Conservation (phyloP, 805 yeast species). For the Phaffomyces thermotolerans region DNA sequence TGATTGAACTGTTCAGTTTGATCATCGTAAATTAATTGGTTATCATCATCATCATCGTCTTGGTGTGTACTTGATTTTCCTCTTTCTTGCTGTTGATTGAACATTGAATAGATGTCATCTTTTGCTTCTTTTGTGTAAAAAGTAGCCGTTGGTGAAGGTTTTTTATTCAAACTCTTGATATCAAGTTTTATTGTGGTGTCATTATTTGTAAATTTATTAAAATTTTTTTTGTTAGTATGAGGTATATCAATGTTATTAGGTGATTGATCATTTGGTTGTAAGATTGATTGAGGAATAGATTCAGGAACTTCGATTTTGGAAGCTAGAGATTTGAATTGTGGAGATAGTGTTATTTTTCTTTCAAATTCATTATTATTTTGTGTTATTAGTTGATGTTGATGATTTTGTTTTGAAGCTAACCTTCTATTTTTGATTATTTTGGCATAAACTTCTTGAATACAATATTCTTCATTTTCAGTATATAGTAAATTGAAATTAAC, state of each 20-base stretch:
- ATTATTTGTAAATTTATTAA: neutral
- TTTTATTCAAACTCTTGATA: conserved; percentile 19
- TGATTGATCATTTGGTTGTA: no score
- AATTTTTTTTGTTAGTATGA: no score
- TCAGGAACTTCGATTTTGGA: conserved; percentile 1
- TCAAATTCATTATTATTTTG: no score
- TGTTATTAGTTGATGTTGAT: no score
- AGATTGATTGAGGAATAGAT: neutral
- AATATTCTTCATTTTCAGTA: conserved; percentile 41
- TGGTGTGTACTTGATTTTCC: conserved; percentile 3
- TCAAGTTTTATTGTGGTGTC: conserved; percentile 16
- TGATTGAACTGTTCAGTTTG: conserved; percentile 31
- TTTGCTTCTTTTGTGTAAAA: conserved; percentile 68
- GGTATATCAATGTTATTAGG: no score
- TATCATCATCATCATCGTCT: conserved; percentile 13
- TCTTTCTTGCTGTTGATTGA: conserved; percentile 48
- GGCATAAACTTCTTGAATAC: conserved; percentile 60
- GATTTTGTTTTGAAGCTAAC: neutral
- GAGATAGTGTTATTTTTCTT: conserved; percentile 1
- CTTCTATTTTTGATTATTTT: conserved; percentile 17
- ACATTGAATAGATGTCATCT: conserved; percentile 68
- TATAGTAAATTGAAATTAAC: conserved; percentile 54
- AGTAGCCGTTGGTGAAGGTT: conserved; percentile 73
- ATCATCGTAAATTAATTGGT: conserved; percentile 21
- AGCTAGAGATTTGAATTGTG: conserved; percentile 8